These are phyloP conservation scores for Pichia kudriavzevii DNA, from an alignment of 1,139 yeast species.

Conservation along the genomic window DNA sequence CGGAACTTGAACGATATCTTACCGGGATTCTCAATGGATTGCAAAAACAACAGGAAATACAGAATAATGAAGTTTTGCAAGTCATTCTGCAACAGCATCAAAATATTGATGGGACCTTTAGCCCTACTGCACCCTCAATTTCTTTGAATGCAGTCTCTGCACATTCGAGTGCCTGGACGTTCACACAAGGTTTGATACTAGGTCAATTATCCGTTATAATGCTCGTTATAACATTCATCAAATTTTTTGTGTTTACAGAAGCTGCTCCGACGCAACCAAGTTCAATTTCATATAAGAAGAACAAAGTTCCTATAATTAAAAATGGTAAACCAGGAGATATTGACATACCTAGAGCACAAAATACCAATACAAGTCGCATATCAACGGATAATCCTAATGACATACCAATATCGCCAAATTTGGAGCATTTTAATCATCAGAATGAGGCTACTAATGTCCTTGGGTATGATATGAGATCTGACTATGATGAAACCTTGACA, in stretches of 20 bases:
- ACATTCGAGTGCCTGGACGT: constrained; percentile 42
- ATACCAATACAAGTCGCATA: no score
- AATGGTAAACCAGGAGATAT: constrained; percentile 16
- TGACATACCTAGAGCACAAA: constrained; percentile 10
- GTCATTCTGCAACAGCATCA: constrained; percentile 13
- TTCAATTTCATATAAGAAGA: constrained; percentile 17
- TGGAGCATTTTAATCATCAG: constrained; percentile 5
- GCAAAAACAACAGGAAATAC: constrained; percentile 15
- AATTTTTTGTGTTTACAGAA: constrained; percentile 87
- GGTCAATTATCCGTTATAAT: constrained; percentile 84
- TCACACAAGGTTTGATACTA: constrained; percentile 66
- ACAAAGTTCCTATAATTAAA: constrained; percentile 23
- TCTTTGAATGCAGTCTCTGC: constrained; percentile 6
- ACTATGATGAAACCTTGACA: constrained; percentile 10
- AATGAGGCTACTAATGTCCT: constrained; percentile 9
- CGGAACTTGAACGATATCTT: constrained; percentile 11
- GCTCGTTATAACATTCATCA: constrained; percentile 66
- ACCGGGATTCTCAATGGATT: constrained; percentile 10
- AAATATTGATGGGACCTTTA: constrained; percentile 2
- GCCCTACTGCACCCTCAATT: constrained; percentile 8
- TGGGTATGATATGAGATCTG: constrained; percentile 1
- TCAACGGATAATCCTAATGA: no score
- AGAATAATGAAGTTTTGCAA: constrained; percentile 13
- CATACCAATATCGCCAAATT: no score
- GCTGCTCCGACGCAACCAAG: constrained; percentile 30